Percentiles rank a stretch among this genome's conserved stretches.
Evolutionary conservation across 345 rosid species (phyloP).

Genomic region (Eutrema yunnanense): DNA sequence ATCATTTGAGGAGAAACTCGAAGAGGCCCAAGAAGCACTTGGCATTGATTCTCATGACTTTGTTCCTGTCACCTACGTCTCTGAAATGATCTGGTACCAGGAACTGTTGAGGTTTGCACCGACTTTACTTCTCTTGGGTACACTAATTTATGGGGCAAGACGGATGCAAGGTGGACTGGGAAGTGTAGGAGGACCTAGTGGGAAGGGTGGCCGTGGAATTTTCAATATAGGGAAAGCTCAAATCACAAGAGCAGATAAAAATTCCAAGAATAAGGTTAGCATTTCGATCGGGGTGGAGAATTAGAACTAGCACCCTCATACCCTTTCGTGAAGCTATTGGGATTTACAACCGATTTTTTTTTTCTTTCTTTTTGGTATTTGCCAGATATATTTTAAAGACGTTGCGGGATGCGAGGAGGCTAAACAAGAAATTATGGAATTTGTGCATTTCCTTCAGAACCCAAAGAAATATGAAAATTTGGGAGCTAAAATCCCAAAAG

Average conservation of each 20-base stretch:
- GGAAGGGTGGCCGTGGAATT: constrained; percentile 80
- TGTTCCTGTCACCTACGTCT: constrained; percentile 68
- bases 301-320: not conserved
- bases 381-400: constrained; percentile 78
- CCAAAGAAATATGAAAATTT: constrained; percentile 90
- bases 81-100: constrained; percentile 69
- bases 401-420: constrained; percentile 99
- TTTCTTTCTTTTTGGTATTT: not conserved
- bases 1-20: constrained; percentile 86
- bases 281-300: not conserved
- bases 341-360: not conserved
- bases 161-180: constrained; percentile 78
- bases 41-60: constrained; percentile 72
- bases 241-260: constrained; percentile 81
- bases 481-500: constrained; percentile 96
- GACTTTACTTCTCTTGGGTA: constrained; percentile 59
- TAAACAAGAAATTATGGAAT: constrained; percentile 94
- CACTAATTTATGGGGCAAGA: constrained; percentile 58
- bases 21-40: constrained; percentile 84
- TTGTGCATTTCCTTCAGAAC: constrained; percentile 90
- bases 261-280: constrained; percentile 83
- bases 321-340: not conserved
- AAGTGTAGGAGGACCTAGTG: constrained; percentile 76
- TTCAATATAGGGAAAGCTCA: constrained; percentile 92
- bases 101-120: constrained; percentile 82